Base-by-base conservation (phyloP, 768 basidiomycete species). In the Psilocybe cubensis region DNA sequence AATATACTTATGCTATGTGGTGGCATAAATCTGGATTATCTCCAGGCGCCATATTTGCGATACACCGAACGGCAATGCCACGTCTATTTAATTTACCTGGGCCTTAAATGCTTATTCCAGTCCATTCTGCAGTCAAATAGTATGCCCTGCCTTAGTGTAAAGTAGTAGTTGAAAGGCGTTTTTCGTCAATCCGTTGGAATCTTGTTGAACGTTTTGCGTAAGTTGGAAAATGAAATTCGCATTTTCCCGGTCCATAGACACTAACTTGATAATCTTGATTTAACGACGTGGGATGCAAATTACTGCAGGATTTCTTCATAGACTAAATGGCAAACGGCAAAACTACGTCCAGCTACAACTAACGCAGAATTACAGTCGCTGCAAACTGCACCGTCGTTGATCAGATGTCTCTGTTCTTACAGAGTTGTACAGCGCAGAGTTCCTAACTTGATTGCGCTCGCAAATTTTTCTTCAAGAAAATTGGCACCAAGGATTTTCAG, bases 131-230 rank as follows among this genome's bases (percentile, higher is more conserved):
- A 73, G 66, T 65, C 48, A 75, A 75, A 77, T n/a, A n/a, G n/a
- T n/a, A n/a, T n/a, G n/a, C 61, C 71, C 73, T 10, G 64, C 79
- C 41, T 66, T 70, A 17, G 73, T 83, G 76, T 64, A 71, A 23
- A 83, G 72, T 64, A 47, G 65, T 14, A 74, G 67, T 60, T 83
- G 80, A 70, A 64, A 72, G 59, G 74, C 78, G 17, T 82, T 81
- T 71, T 79, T 83, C 67, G 66, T 79, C 33, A 81, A 83, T 64
- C 60, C 69, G 21, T 59, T 81, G 23, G 67, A 67, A n/a, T 83
- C 79, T 63, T 82, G 80, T 62, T 75, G 79, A 31, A 73, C 68
- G 12, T 76, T 79, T 60, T 83, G 77, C 76, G 80, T 81, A 65
- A 28, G 74, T 38, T n/a, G n/a, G 35, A 38, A 17, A 38, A 55